These are phyloP conservation scores for Falciphora oryzae DNA, from an alignment of 2,329 filamentous ascomycete genomes.

Conservation along the genomic window DNA sequence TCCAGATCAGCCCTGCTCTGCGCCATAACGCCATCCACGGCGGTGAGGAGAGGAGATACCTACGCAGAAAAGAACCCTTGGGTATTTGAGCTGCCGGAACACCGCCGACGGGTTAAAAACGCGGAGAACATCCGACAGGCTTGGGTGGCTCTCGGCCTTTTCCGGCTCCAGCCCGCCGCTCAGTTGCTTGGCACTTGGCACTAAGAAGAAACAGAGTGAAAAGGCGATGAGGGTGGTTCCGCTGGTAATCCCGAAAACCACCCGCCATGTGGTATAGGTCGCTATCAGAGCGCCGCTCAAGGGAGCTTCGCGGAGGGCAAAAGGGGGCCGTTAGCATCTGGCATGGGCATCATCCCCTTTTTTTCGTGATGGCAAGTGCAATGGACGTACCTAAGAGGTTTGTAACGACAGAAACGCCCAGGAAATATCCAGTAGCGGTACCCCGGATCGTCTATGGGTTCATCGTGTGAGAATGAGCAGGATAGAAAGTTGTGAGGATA, in stretches of 20 bases:
- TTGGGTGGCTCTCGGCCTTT: not conserved
- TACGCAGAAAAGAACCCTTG: constrained; percentile 7
- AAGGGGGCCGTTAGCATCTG: not conserved
- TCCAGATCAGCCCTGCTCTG: not conserved
- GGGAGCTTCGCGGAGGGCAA: constrained; percentile 37
- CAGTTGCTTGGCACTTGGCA: constrained; percentile 13
- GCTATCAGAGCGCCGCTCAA: constrained; percentile 73
- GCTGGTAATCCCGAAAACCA: constrained; percentile 31
- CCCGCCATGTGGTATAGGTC: constrained; percentile 65
- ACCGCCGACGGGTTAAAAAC: constrained; percentile 10
- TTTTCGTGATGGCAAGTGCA: not conserved
- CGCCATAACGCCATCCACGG: not conserved
- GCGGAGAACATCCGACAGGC: constrained; percentile 1
- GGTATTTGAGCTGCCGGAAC: constrained; percentile 11
- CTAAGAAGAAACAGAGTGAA: constrained; percentile 21
- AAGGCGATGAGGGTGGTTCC: constrained; percentile 24
- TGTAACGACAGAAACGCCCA: constrained; percentile 31
- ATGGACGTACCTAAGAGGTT: not conserved
- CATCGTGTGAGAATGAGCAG: not conserved
- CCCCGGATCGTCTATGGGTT: constrained; percentile 51
- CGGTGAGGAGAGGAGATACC: not conserved
- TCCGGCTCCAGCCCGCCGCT: not conserved
- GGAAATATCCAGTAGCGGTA: constrained; percentile 68
- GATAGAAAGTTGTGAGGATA: not conserved
- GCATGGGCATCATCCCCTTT: not conserved